These are phyloP conservation scores for Clonostachys solani DNA, from an alignment of 2,329 filamentous ascomycete genomes.

Conservation along the genomic window DNA sequence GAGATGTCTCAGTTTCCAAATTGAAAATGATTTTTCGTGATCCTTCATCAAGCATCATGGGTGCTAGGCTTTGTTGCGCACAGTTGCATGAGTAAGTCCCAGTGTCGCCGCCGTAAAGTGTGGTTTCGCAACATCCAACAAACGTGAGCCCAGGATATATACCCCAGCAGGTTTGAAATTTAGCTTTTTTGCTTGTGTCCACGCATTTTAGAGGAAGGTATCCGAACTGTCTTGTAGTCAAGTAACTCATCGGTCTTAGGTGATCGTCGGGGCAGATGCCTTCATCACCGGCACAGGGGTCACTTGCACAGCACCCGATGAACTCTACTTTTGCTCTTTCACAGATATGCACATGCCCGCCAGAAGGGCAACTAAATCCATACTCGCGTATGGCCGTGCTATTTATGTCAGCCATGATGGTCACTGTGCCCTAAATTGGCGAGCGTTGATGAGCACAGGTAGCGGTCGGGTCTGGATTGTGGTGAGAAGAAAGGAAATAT, in stretches of 20 bases:
- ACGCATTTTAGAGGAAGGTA: not conserved
- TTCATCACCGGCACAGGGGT: conserved; percentile 21
- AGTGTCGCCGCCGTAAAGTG: no score
- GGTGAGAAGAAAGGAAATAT: no score
- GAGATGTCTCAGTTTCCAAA: no score
- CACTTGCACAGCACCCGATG: conserved; percentile 30
- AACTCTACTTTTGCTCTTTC: conserved; percentile 19
- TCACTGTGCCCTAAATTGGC: no score
- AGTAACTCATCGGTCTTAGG: conserved; percentile 12
- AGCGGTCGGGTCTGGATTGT: no score
- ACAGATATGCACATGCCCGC: conserved; percentile 29
- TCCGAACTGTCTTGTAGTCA: conserved; percentile 8
- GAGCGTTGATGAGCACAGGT: no score
- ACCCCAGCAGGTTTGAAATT: not conserved
- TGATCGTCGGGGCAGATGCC: conserved; percentile 23
- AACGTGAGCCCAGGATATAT: not conserved
- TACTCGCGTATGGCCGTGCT: no score
- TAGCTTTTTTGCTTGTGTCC: no score
- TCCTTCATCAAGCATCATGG: not conserved
- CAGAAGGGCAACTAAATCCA: conserved; percentile 15
- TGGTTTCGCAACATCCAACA: no score
- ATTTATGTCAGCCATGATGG: no score
- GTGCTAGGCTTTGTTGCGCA: not conserved
- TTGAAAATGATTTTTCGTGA: no score
- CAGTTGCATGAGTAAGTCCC: no score